Evolutionary conservation across 257 asterid species (phyloP).

Genomic region (Lavandula angustifolia): DNA sequence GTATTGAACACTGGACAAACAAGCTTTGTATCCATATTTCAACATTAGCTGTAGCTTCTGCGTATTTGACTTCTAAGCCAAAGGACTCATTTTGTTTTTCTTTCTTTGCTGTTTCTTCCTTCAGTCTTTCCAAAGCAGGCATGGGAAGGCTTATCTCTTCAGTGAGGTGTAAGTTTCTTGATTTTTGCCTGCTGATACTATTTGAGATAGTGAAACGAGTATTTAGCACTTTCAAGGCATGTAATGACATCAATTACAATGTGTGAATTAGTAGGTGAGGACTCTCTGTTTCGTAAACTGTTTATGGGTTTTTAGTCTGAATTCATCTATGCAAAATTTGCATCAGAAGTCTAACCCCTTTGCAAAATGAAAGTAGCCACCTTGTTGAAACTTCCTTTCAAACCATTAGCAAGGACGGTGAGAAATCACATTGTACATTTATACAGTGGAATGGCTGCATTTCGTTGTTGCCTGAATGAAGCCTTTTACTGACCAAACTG

Average conservation of each 20-base stretch:
- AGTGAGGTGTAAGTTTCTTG: constrained; percentile 38
- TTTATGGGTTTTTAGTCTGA: neutral
- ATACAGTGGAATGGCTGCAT: neutral
- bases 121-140: constrained; percentile 39
- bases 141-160: constrained; percentile 46
- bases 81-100: constrained; percentile 6
- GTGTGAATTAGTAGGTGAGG: constrained; percentile 15
- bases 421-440: neutral
- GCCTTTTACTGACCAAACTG: neutral
- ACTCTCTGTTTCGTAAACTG: constrained; percentile 5
- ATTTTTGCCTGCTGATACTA: constrained; percentile 23
- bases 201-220: constrained; percentile 7
- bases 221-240: constrained; percentile 24
- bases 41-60: neutral
- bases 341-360: neutral
- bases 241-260: neutral
- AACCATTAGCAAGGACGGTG: neutral
- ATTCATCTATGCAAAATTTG: neutral
- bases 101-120: constrained; percentile 11
- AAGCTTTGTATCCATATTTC: constrained; percentile 3
- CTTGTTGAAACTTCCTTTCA: neutral
- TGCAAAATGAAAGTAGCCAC: neutral
- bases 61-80: neutral
- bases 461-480: neutral
- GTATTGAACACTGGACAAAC: neutral